Evolutionary conservation across 2,329 filamentous ascomycete species (phyloP).

Genomic region (Arthroderma sp.): DNA sequence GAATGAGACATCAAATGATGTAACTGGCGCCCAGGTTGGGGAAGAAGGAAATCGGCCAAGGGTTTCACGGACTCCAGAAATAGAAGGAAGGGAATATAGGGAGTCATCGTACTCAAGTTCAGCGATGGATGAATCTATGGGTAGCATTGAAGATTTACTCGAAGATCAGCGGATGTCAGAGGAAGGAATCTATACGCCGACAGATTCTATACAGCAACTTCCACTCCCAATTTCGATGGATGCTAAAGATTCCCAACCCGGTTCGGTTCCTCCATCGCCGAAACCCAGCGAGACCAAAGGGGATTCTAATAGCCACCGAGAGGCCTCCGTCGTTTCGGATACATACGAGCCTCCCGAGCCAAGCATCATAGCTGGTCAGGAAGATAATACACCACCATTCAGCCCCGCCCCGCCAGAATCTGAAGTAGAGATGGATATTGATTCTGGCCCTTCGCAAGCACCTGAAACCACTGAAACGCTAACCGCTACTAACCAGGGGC

Average conservation of each 20-base stretch:
- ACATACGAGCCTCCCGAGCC: slow-evolving; percentile 44
- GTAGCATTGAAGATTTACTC: slow-evolving; percentile 10
- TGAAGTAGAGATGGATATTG: slow-evolving; percentile 15
- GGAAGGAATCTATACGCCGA: background rate
- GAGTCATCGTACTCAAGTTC: slow-evolving; percentile 19
- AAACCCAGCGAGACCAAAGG: slow-evolving; percentile 5
- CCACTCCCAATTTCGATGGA: background rate
- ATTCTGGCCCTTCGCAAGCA: slow-evolving; percentile 14
- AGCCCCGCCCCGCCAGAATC: slow-evolving; percentile 27
- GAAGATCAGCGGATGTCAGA: background rate
- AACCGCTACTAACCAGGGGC: slow-evolving; percentile 20
- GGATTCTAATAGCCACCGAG: slow-evolving; percentile 12
- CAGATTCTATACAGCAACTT: background rate
- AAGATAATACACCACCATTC: slow-evolving; percentile 29
- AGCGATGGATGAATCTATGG: slow-evolving; percentile 28
- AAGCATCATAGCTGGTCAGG: slow-evolving; percentile 17
- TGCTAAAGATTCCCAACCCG: background rate
- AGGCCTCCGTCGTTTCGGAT: slow-evolving; percentile 32
- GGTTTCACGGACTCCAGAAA: too few species aligned
- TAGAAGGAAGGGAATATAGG: slow-evolving; percentile 4
- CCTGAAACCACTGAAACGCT: slow-evolving; percentile 19
- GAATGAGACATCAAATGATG: too few species aligned
- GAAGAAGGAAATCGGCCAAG: too few species aligned
- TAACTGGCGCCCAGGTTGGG: too few species aligned
- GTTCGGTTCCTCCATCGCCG: background rate